phyloP scores from a whole-genome alignment of 192 early-diverging fungal genomes.

The Geosiphon pyriformis region DNA sequence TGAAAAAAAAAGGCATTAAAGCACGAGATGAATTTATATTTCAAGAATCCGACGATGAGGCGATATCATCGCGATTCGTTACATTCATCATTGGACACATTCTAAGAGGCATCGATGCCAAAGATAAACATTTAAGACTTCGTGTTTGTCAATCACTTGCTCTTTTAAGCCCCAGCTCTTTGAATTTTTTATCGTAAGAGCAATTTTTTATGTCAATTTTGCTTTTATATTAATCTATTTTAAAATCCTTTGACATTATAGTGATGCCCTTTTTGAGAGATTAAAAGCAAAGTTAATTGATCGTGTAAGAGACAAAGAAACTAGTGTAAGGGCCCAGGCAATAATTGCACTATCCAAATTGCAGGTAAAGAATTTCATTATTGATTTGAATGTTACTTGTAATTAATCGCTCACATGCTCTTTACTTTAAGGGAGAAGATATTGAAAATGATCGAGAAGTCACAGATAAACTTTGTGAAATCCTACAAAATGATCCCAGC shows the following conservation, averaged over 20 bases:
- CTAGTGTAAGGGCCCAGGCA: conserved; percentile 71
- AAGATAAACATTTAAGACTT: conserved; percentile 69
- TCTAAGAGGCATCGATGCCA: conserved; percentile 72
- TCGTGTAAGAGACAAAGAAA: conserved; percentile 76
- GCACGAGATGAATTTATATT: too few species aligned
- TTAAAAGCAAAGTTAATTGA: conserved; percentile 63
- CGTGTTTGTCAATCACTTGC: conserved; percentile 76
- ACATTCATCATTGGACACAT: conserved; percentile 63
- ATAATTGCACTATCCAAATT: conserved; percentile 71
- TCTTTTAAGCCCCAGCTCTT: conserved; percentile 35
- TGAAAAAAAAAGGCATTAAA: conserved; percentile 4
- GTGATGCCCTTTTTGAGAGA: conserved; percentile 69
- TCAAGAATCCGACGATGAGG: conserved; percentile 40
- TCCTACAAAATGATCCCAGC: conserved; percentile 71
- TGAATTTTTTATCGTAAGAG: neutral
- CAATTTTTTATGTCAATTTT: neutral
- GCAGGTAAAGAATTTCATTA: too few species aligned
- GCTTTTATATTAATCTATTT: neutral
- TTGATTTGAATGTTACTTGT: too few species aligned
- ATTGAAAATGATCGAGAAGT: conserved; percentile 45
- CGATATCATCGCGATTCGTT: conserved; percentile 65
- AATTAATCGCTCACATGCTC: too few species aligned
- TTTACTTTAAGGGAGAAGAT: too few species aligned
- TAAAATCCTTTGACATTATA: conserved; percentile 21
- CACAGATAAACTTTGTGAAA: conserved; percentile 53